These are phyloP conservation scores for Lepiota venenata DNA, from an alignment of 768 basidiomycete genomes.

Conservation along the genomic window DNA sequence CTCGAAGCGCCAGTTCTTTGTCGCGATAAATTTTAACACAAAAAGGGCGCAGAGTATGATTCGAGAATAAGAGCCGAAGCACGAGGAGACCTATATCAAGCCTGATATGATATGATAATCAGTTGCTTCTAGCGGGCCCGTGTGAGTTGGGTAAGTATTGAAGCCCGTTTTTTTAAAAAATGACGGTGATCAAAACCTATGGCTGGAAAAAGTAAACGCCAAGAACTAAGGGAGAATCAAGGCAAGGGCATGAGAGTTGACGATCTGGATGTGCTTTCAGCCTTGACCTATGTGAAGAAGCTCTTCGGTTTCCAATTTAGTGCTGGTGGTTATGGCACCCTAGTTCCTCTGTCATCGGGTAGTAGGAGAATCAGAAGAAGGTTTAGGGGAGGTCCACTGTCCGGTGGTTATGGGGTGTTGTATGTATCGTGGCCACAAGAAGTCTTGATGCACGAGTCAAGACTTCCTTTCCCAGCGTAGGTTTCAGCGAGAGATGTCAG, in stretches of 20 bases:
- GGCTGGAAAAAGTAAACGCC: background rate
- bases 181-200: constrained; percentile 3
- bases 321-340: background rate
- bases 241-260: background rate
- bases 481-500: background rate
- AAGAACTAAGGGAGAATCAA: background rate
- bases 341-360: constrained; percentile 9
- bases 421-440: background rate
- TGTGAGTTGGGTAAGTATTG: too few species aligned
- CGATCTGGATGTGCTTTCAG: background rate
- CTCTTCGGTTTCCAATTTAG: background rate
- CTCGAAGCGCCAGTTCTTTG: too few species aligned
- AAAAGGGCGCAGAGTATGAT: too few species aligned
- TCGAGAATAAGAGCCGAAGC: too few species aligned
- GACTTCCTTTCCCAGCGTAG: background rate
- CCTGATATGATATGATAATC: too few species aligned
- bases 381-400: background rate
- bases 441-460: constrained; percentile 6
- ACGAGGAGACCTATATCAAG: too few species aligned
- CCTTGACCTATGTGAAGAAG: background rate
- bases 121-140: too few species aligned
- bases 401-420: background rate
- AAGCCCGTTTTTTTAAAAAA: background rate
- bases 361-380: background rate
- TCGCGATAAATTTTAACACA: too few species aligned